A percentile compares a stretch with the other conserved stretches of the same genome.
These are phyloP conservation scores for Boletus edulis DNA, from an alignment of 768 basidiomycete genomes.

Conservation along the genomic window DNA sequence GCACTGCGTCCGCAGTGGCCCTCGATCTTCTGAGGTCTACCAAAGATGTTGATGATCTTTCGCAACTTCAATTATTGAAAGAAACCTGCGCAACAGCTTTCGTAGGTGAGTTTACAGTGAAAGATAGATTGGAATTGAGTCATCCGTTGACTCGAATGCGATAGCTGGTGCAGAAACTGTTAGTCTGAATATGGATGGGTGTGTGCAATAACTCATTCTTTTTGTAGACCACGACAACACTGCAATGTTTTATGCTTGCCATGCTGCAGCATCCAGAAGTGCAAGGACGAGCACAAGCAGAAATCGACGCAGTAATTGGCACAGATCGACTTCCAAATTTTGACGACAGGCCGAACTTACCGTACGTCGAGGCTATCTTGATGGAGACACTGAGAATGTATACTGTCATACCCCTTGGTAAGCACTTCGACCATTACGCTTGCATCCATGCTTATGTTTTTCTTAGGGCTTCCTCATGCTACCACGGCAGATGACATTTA, in stretches of 20 bases:
- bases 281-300: slow-evolving; percentile 31
- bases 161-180: slow-evolving; percentile 23
- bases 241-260: slow-evolving; percentile 29
- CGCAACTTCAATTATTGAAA: slow-evolving; percentile 10
- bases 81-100: slow-evolving; percentile 11
- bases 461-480: slow-evolving; percentile 16
- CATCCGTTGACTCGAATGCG: background rate
- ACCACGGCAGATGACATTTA: slow-evolving; percentile 20
- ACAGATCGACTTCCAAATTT: slow-evolving; percentile 26
- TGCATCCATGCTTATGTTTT: background rate
- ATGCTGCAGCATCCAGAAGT: slow-evolving; percentile 33
- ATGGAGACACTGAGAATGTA: slow-evolving; percentile 31
- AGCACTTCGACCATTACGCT: background rate
- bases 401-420: slow-evolving; percentile 26
- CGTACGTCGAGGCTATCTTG: slow-evolving; percentile 30
- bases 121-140: background rate
- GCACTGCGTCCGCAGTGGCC: slow-evolving; percentile 9
- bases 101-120: slow-evolving; percentile 11
- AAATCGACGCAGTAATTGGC: slow-evolving; percentile 31
- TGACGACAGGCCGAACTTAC: slow-evolving; percentile 21
- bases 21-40: slow-evolving; percentile 6
- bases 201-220: background rate
- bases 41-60: slow-evolving; percentile 1
- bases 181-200: background rate
- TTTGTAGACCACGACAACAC: slow-evolving; percentile 8